Evolutionary conservation across 208 protist genomes (phyloP).

Genomic region (Wallacemonas sp.): DNA sequence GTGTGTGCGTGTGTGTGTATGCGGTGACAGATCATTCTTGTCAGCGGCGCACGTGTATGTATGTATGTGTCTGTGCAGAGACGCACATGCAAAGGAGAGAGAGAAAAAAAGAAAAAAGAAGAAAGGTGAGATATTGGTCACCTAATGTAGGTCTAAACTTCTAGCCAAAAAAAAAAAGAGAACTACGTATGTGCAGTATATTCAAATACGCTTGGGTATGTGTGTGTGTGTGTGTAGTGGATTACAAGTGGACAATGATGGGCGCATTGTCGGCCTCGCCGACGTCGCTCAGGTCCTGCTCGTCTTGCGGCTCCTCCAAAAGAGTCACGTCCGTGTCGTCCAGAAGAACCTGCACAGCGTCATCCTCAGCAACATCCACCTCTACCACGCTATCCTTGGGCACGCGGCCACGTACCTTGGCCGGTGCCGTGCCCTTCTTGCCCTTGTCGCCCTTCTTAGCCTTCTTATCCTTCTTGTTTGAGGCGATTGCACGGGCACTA

Average conservation of each 20-base stretch:
- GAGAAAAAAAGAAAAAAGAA: not conserved
- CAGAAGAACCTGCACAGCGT: slow-evolving; percentile 3
- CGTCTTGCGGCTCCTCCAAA: not conserved
- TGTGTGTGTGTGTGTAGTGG: not conserved
- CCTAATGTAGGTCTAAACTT: not conserved
- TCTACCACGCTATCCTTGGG: too few species aligned
- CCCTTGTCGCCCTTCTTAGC: not conserved
- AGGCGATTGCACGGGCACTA: too few species aligned
- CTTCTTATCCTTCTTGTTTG: too few species aligned
- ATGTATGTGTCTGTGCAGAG: too few species aligned
- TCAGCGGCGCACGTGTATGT: too few species aligned
- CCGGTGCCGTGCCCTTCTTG: not conserved
- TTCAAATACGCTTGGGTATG: too few species aligned
- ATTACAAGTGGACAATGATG: slow-evolving; percentile 15
- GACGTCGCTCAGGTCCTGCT: slow-evolving; percentile 12
- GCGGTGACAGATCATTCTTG: too few species aligned
- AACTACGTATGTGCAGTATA: too few species aligned
- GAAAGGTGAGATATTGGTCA: not conserved
- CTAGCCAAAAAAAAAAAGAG: not conserved
- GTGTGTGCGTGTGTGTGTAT: too few species aligned
- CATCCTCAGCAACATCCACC: too few species aligned
- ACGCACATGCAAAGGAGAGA: not conserved
- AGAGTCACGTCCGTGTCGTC: not conserved
- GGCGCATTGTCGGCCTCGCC: slow-evolving; percentile 5
- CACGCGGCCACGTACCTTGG: not conserved